Conservation (phyloP, 352 stramenopile genomes). For the Phytophthora brassicae region DNA sequence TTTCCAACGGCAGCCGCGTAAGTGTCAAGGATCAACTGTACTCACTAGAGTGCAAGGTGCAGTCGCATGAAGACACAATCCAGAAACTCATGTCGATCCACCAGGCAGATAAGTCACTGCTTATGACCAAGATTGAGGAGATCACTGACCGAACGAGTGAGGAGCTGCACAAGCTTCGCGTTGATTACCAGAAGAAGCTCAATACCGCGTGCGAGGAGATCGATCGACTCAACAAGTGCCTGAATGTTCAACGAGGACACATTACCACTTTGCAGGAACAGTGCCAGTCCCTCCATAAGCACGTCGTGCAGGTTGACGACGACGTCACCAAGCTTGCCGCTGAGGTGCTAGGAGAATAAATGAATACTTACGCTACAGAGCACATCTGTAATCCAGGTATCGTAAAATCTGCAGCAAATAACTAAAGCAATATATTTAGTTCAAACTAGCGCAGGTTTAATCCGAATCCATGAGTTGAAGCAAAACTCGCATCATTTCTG, state of each 20-base stretch:
- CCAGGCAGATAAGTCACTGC: conserved; percentile 70
- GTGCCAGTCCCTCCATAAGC: conserved; percentile 82
- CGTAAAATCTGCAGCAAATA: conserved; percentile 14
- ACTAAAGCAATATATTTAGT: conserved; percentile 22
- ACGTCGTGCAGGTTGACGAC: conserved; percentile 84
- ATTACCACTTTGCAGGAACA: conserved; percentile 86
- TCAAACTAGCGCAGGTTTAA: conserved; percentile 7
- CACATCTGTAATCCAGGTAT: neutral
- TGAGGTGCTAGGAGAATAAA: conserved; percentile 75
- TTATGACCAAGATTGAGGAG: conserved; percentile 82
- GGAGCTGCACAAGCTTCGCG: conserved; percentile 72
- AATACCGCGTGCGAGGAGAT: conserved; percentile 83
- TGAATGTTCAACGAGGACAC: conserved; percentile 80
- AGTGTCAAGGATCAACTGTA: conserved; percentile 85
- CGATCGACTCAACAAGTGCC: conserved; percentile 82
- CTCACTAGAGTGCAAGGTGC: conserved; percentile 74
- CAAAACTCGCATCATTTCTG: conserved; percentile 57
- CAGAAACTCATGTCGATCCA: conserved; percentile 85
- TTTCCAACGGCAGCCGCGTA: conserved; percentile 37
- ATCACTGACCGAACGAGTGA: conserved; percentile 80
- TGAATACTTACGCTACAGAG: neutral
- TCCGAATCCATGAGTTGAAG: conserved; percentile 48
- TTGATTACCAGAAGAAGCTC: conserved; percentile 85
- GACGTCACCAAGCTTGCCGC: conserved; percentile 83
- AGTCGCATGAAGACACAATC: conserved; percentile 82